These are phyloP conservation scores for Flaveria sonorensis DNA, from an alignment of 129 eudicot species.

Conservation along the genomic window DNA sequence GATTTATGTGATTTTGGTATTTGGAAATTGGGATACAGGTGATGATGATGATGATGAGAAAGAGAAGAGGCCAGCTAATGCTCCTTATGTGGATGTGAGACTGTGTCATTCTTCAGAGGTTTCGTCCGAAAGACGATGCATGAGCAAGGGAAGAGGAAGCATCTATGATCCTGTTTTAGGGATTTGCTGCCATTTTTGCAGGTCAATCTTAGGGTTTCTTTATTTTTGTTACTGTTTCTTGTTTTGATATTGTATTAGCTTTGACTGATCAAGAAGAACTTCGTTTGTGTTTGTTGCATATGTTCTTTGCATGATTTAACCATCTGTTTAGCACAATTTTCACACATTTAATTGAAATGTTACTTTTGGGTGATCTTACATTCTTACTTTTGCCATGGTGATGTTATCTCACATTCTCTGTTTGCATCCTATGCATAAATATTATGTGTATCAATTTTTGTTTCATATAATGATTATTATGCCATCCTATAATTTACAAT, in stretches of 20 bases:
- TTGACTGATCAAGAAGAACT: neutral
- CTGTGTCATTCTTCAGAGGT: slow-evolving; percentile 32
- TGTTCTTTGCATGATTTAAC: neutral
- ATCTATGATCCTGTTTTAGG: slow-evolving; percentile 70
- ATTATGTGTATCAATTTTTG: neutral
- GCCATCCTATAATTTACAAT: no score
- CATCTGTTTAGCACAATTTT: neutral
- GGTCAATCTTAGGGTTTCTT: slow-evolving; percentile 33
- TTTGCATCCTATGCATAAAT: neutral
- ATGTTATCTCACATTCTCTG: neutral
- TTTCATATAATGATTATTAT: neutral
- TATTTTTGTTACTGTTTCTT: neutral
- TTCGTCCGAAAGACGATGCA: slow-evolving; percentile 53
- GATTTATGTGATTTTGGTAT: neutral
- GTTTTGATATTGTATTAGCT: neutral
- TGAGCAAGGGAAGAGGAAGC: slow-evolving; percentile 64
- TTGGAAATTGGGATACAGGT: slow-evolving; percentile 24
- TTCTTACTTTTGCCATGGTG: no score
- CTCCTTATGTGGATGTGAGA: slow-evolving; percentile 44
- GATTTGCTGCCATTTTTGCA: slow-evolving; percentile 82
- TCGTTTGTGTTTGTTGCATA: neutral
- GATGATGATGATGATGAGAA: slow-evolving; percentile 30
- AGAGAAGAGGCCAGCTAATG: slow-evolving; percentile 54
- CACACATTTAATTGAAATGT: neutral
- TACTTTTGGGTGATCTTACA: no score